These are phyloP conservation scores for Xerocomus brunneocitrinus DNA, from an alignment of 768 basidiomycete genomes.

Conservation along the genomic window DNA sequence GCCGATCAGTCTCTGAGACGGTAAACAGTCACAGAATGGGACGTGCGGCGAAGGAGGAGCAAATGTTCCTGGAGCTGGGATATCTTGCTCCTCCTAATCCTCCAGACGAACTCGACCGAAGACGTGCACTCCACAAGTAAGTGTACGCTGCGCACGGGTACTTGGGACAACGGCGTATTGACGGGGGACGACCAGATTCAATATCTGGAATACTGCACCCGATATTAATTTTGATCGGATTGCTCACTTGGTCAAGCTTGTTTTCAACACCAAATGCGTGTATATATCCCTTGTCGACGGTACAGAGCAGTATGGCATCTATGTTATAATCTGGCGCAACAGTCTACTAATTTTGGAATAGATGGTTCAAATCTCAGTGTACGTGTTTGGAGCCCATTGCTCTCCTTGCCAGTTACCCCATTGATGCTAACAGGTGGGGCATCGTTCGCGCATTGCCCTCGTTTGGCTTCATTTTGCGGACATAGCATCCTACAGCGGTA, in stretches of 20 bases:
- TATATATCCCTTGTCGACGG: slow-evolving; percentile 80
- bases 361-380: slow-evolving; percentile 92
- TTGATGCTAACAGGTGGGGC: slow-evolving; percentile 39
- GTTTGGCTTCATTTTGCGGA: slow-evolving; percentile 72
- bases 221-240: slow-evolving; percentile 94
- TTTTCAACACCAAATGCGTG: slow-evolving; percentile 87
- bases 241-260: slow-evolving; percentile 86
- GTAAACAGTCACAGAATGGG: slow-evolving; percentile 34
- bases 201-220: slow-evolving; percentile 80
- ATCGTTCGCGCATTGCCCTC: slow-evolving; percentile 39
- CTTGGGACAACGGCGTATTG: not conserved
- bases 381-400: slow-evolving; percentile 22
- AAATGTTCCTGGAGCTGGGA: slow-evolving; percentile 57
- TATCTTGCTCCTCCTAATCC: slow-evolving; percentile 81
- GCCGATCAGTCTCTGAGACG: slow-evolving; percentile 34
- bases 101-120: slow-evolving; percentile 76
- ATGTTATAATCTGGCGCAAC: slow-evolving; percentile 1
- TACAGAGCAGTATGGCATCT: slow-evolving; percentile 63
- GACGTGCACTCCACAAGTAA: slow-evolving; percentile 82
- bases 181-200: slow-evolving; percentile 54
- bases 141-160: slow-evolving; percentile 13
- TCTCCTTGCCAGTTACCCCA: not conserved
- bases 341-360: slow-evolving; percentile 26
- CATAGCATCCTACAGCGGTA: slow-evolving; percentile 81
- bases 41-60: slow-evolving; percentile 62